Evolutionary conservation across 176 grass and related monocot genomes (phyloP).

Genomic region (Oryza officinalis): DNA sequence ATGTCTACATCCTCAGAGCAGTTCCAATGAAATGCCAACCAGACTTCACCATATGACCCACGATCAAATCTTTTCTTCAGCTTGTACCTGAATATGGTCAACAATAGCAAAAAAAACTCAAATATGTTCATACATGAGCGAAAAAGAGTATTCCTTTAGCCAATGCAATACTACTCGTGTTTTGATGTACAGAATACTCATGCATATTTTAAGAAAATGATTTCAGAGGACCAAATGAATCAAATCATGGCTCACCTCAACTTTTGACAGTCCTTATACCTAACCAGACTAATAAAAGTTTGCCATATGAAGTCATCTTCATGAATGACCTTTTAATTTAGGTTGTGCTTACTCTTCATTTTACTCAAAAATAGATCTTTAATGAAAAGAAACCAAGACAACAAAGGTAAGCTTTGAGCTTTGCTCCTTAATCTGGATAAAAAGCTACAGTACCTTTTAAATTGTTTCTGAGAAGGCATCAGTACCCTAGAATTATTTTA

Average conservation of each 20-base stretch:
- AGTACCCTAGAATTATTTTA: neutral
- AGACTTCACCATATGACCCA: slow-evolving; percentile 97
- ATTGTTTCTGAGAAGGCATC: neutral
- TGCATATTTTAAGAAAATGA: neutral
- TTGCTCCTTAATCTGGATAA: slow-evolving; percentile 7
- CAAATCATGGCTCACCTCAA: slow-evolving; percentile 17
- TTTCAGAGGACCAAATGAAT: slow-evolving; percentile 15
- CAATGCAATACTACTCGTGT: neutral
- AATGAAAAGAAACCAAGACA: neutral
- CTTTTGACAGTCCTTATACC: neutral
- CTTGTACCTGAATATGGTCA: slow-evolving; percentile 68
- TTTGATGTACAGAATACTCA: slow-evolving; percentile 3
- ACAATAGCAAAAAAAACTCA: slow-evolving; percentile 22
- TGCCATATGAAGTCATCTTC: slow-evolving; percentile 17
- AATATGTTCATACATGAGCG: neutral
- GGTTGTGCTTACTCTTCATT: slow-evolving; percentile 9
- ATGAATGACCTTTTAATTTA: slow-evolving; percentile 12
- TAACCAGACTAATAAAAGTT: slow-evolving; percentile 22
- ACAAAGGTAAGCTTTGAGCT: neutral
- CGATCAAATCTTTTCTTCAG: slow-evolving; percentile 94
- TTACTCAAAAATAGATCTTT: neutral
- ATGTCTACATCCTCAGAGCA: slow-evolving; percentile 67
- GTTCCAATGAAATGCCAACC: slow-evolving; percentile 98
- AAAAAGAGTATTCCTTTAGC: neutral
- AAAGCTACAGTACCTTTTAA: neutral